Evolutionary conservation across 2,329 filamentous ascomycete genomes (phyloP), one percentile per base, ranked within the genome.

Genomic region (Colletotrichum melonis): DNA sequence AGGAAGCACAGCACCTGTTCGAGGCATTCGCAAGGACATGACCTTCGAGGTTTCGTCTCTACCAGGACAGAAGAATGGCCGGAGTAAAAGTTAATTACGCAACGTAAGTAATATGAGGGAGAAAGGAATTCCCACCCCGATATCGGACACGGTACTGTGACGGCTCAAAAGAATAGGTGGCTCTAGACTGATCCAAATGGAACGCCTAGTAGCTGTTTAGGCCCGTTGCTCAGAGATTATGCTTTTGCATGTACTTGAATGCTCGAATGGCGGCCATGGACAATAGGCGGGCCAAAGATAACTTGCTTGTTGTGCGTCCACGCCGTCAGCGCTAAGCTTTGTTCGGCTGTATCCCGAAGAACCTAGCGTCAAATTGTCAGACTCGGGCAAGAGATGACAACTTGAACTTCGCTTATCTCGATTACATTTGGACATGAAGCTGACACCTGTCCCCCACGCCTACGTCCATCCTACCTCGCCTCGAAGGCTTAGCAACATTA

Each of bases 1-100:
- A 26, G 72, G 72, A 42, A 75, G 74, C 65, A 75, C 74, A 3
- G 72, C 69, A 54, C 74, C 72, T 11, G 74, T 74, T 9, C 63
- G 57, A 7, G 74, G 74, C 3, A 74, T 75, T 55, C 57, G 72
- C 4, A 74, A 52, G 64, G 67, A 75, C 16, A 59, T 63, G 65
- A 70, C 65, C 16, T 75, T 75, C 14, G 68, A 70, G 30, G 38
- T 58, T 42, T 63, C 60, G 19, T 14, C 60, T 11, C 19, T 22
- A 9, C 19, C 46, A 12, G 60, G 26, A 19, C 26, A 24, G 19
- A 32, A 32, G 19, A 46, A 46, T 19, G 42, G 42, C 16, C 42
- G 42, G 2, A 19, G 19, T 4, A 46, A 46, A 4, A 46, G 9
- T 7, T n/a, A 46, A 19, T 19, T 46, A 19, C 42, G 6, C 12